phyloP scores from a whole-genome alignment of 2,329 filamentous ascomycete species.

The Aspergillus terreus region DNA sequence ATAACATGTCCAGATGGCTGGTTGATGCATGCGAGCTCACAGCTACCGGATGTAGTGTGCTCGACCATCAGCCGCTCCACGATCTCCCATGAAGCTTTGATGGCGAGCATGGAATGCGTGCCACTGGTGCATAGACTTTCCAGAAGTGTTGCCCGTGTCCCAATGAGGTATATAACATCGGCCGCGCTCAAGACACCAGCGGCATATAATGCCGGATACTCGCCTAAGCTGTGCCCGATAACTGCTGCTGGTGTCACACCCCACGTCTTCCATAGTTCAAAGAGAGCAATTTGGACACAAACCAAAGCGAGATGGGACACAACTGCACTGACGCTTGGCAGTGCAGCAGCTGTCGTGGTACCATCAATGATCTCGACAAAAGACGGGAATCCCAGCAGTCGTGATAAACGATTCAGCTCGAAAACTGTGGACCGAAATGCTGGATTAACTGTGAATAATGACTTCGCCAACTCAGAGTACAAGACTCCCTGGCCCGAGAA shows the following conservation, averaged over 20 bases:
- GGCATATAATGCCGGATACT: constrained; percentile 36
- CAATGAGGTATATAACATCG: constrained; percentile 51
- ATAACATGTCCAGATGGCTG: constrained; percentile 42
- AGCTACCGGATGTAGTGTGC: constrained; percentile 24
- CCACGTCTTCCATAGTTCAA: constrained; percentile 33
- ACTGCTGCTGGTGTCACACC: constrained; percentile 37
- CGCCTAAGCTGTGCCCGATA: constrained; percentile 42
- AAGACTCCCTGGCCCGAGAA: constrained; percentile 6
- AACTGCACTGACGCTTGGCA: too few relatives aligned
- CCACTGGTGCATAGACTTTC: constrained; percentile 32
- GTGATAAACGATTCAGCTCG: constrained; percentile 28
- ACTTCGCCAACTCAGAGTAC: background rate
- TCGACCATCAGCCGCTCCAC: constrained; percentile 32
- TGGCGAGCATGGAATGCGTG: constrained; percentile 45
- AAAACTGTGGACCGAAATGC: constrained; percentile 30
- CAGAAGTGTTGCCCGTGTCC: constrained; percentile 39
- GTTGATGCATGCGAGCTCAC: constrained; percentile 41
- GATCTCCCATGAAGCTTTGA: constrained; percentile 18
- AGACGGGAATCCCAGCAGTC: constrained; percentile 34
- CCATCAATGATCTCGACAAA: constrained; percentile 34
- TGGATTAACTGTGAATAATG: constrained; percentile 11
- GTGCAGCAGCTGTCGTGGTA: constrained; percentile 15
- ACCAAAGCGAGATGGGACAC: constrained; percentile 29
- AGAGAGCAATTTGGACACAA: constrained; percentile 40
- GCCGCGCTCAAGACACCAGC: constrained; percentile 33